Percentiles rank a stretch among this genome's conserved stretches.
These are phyloP conservation scores for Barbatosphaeria neglecta DNA, from an alignment of 495 filamentous ascomycete species.

Conservation along the genomic window DNA sequence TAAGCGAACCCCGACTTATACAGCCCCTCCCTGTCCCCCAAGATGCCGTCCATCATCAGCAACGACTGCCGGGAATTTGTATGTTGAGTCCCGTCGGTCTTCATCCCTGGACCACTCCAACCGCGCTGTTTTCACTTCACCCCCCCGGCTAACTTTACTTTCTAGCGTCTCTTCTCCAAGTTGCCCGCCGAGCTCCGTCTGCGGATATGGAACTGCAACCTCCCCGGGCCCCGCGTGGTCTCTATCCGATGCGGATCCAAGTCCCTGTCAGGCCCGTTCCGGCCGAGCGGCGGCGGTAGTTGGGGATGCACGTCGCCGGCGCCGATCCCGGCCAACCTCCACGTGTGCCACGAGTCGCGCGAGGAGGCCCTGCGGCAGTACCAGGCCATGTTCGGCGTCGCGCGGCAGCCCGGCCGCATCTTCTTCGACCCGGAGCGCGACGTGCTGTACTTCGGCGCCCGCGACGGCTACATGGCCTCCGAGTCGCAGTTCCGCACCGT, in stretches of 20 bases:
- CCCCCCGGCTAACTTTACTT: background rate
- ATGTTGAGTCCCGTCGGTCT: background rate
- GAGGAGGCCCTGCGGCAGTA: conserved; percentile 10
- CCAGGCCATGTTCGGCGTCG: conserved; percentile 7
- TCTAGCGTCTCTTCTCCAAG: conserved; percentile 10
- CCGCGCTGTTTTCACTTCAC: background rate
- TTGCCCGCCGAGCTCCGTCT: conserved; percentile 16
- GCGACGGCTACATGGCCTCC: conserved; percentile 2
- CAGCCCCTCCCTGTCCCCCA: background rate
- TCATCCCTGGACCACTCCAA: background rate
- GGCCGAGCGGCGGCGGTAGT: background rate
- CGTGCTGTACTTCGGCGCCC: conserved; percentile 16
- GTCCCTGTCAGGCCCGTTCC: no score
- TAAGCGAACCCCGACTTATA: background rate
- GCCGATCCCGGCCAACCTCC: conserved; percentile 11
- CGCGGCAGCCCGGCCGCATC: conserved; percentile 4
- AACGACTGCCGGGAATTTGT: background rate
- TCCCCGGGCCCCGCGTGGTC: conserved; percentile 12
- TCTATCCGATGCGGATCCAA: conserved; percentile 8
- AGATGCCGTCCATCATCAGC: background rate
- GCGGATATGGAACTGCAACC: conserved; percentile 14
- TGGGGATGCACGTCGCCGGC: conserved; percentile 6
- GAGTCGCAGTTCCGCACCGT: conserved; percentile 9
- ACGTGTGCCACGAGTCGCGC: conserved; percentile 16
- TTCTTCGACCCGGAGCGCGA: conserved; percentile 12